phyloP scores from a whole-genome alignment of 257 asterid genomes.

The Solanum raphanifolium region DNA sequence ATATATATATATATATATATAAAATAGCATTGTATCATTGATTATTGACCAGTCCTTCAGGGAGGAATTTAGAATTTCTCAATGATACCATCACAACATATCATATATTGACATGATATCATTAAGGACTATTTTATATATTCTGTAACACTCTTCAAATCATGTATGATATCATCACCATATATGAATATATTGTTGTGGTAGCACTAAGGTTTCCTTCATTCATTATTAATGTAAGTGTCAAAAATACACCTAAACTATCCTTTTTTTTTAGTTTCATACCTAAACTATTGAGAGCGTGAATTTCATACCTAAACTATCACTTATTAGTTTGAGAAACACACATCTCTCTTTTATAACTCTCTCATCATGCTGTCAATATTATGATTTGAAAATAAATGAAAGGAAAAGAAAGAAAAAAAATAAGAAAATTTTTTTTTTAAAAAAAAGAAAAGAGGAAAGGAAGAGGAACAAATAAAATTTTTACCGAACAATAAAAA shows the following conservation, averaged over 20 bases:
- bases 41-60: background rate
- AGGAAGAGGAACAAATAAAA: background rate
- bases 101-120: background rate
- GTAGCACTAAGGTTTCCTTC: background rate
- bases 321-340: no score
- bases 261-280: no score
- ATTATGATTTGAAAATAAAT: background rate
- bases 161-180: background rate
- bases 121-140: background rate
- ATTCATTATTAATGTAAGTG: background rate
- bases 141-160: background rate
- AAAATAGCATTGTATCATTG: background rate
- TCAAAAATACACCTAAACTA: no score
- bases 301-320: no score
- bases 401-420: no score
- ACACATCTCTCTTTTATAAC: no score
- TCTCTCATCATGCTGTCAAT: no score
- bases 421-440: background rate
- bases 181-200: background rate
- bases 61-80: background rate
- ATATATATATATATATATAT: no score
- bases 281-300: no score
- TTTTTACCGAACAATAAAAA: background rate
- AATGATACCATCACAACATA: background rate
- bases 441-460: background rate